These are phyloP conservation scores for Bassia scoparia DNA, from an alignment of 148 eudicot genomes.

Conservation along the genomic window DNA sequence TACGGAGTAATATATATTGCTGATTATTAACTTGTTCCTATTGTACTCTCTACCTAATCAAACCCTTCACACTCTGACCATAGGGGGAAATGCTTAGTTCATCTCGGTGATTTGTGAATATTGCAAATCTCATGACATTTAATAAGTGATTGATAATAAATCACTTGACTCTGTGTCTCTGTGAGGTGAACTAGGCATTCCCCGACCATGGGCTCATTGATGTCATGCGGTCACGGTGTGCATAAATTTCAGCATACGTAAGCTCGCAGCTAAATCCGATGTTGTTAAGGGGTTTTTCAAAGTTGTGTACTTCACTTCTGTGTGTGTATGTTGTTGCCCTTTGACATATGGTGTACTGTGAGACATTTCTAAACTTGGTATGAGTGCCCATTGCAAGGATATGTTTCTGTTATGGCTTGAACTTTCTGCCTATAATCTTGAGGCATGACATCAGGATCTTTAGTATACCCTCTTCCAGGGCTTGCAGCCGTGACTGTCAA, in stretches of 20 bases:
- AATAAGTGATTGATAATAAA: no score
- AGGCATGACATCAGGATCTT: no score
- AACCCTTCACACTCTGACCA: background rate
- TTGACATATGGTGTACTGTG: background rate
- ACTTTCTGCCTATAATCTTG: background rate
- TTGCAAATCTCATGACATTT: no score
- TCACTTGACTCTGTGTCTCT: no score
- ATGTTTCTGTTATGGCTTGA: background rate
- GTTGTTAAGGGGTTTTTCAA: background rate
- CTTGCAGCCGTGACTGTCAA: no score
- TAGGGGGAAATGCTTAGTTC: no score
- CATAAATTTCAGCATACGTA: background rate
- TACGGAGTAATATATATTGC: background rate
- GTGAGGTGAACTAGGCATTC: no score
- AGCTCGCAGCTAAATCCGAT: background rate
- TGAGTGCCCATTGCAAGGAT: background rate
- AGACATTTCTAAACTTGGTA: background rate
- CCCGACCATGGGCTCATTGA: background rate
- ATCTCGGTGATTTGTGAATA: no score
- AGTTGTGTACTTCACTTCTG: background rate
- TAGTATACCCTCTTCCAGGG: no score
- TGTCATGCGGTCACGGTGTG: background rate
- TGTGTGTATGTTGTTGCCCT: background rate
- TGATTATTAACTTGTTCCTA: background rate
- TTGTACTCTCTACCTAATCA: background rate